These are phyloP conservation scores for Fonsecaea pugnacius DNA, from an alignment of 2,329 filamentous ascomycete species.

Conservation along the genomic window DNA sequence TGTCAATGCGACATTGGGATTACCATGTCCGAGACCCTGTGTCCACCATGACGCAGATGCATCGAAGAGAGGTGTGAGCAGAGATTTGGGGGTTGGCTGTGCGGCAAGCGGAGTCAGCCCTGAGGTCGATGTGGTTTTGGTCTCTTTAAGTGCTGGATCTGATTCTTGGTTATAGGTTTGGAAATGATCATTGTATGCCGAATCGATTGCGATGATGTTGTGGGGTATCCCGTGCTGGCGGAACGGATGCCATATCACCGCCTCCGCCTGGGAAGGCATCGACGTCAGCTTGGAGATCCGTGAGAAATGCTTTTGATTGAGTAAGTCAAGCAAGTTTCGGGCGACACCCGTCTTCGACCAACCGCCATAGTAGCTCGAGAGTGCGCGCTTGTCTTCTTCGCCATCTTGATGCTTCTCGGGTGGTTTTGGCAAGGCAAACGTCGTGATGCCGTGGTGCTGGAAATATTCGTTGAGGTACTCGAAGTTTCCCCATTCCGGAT, in stretches of 20 bases:
- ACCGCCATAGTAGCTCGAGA: conserved; percentile 67
- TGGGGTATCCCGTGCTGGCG: conserved; percentile 73
- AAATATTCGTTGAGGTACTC: conserved; percentile 73
- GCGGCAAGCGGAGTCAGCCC: conserved; percentile 31
- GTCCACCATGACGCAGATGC: conserved; percentile 92
- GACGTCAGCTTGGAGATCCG: conserved; percentile 64
- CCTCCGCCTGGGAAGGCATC: conserved; percentile 65
- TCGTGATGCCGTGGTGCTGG: conserved; percentile 59
- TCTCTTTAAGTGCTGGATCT: conserved; percentile 30
- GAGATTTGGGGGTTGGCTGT: conserved; percentile 34
- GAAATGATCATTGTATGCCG: conserved; percentile 78
- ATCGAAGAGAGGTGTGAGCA: conserved; percentile 73
- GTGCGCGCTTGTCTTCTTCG: conserved; percentile 58
- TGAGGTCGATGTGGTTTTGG: conserved; percentile 6
- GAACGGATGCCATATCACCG: conserved; percentile 82
- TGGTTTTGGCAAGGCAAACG: conserved; percentile 63
- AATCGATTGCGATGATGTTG: conserved; percentile 76
- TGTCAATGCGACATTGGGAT: conserved; percentile 70
- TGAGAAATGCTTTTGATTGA: conserved; percentile 59
- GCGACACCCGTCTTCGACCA: conserved; percentile 49
- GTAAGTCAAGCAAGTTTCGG: conserved; percentile 53
- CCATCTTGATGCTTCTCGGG: conserved; percentile 53
- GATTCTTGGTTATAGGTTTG: conserved; percentile 58
- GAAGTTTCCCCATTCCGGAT: conserved; percentile 69
- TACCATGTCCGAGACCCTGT: conserved; percentile 81